phyloP scores from a whole-genome alignment of 805 yeast species.

The Metschnikowia arizonensis region DNA sequence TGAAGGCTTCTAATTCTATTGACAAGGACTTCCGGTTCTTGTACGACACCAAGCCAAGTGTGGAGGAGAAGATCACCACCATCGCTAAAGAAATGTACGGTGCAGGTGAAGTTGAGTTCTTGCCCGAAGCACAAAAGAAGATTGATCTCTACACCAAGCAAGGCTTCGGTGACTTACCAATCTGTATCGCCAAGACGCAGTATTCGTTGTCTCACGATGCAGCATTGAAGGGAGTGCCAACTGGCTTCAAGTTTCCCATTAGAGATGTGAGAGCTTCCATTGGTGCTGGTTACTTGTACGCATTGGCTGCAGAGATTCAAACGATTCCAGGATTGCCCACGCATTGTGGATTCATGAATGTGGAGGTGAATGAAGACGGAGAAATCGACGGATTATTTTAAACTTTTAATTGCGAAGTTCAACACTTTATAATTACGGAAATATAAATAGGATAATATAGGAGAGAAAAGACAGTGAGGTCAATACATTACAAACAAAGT shows the following conservation, averaged over 20 bases:
- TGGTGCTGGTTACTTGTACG: slow-evolving; percentile 84
- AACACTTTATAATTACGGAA: slow-evolving; percentile 22
- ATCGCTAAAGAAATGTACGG: slow-evolving; percentile 79
- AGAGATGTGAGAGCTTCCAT: slow-evolving; percentile 73
- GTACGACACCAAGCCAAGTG: slow-evolving; percentile 49
- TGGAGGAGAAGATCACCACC: slow-evolving; percentile 62
- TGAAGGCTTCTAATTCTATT: slow-evolving; percentile 51
- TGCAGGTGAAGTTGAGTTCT: slow-evolving; percentile 66
- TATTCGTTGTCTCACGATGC: slow-evolving; percentile 83
- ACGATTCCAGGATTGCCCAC: slow-evolving; percentile 86
- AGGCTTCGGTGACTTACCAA: slow-evolving; percentile 74
- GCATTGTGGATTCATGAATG: slow-evolving; percentile 82
- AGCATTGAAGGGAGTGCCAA: slow-evolving; percentile 76
- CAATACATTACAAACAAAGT: too few relatives aligned
- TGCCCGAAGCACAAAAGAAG: slow-evolving; percentile 65
- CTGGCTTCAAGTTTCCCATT: slow-evolving; percentile 74
- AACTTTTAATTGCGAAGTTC: slow-evolving; percentile 16
- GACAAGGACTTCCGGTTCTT: slow-evolving; percentile 48
- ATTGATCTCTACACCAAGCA: slow-evolving; percentile 64
- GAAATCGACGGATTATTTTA: slow-evolving; percentile 78
- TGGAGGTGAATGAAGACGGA: slow-evolving; percentile 74
- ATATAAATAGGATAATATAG: background rate
- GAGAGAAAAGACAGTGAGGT: too few relatives aligned
- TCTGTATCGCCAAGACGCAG: slow-evolving; percentile 84
- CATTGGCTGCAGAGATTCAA: slow-evolving; percentile 81